These are phyloP conservation scores for Zasmidium cellare DNA, from an alignment of 2,329 filamentous ascomycete species.

Conservation along the genomic window DNA sequence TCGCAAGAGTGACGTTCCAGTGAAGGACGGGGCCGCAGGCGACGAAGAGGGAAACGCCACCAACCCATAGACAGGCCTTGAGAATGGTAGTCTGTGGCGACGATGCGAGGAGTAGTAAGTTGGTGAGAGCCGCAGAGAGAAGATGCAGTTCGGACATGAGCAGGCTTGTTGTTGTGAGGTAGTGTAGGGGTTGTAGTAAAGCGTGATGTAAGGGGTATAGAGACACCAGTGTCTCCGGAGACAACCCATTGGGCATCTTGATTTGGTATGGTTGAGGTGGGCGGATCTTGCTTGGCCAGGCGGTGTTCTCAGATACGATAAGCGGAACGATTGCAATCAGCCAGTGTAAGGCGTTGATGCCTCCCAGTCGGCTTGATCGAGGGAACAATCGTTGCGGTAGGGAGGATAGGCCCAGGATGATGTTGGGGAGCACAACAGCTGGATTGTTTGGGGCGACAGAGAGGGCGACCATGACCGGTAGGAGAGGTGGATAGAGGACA, in stretches of 20 bases:
- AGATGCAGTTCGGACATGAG: constrained; percentile 85
- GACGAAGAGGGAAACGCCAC: constrained; percentile 75
- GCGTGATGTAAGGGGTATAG: constrained; percentile 84
- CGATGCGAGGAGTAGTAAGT: constrained; percentile 72
- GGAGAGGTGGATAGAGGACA: constrained; percentile 77
- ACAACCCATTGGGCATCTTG: constrained; percentile 23
- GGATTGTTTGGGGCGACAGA: constrained; percentile 66
- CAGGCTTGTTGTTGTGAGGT: constrained; percentile 85
- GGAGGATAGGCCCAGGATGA: constrained; percentile 77
- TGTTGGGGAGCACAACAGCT: constrained; percentile 69
- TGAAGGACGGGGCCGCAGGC: constrained; percentile 71
- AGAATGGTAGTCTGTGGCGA: constrained; percentile 57
- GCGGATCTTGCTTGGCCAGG: constrained; percentile 35
- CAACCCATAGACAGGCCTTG: constrained; percentile 47
- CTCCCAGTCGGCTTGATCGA: constrained; percentile 55
- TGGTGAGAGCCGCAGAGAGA: constrained; percentile 78
- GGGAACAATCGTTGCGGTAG: constrained; percentile 74
- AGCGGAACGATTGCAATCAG: constrained; percentile 70
- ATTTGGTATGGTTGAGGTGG: constrained; percentile 19
- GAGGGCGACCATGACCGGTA: constrained; percentile 75
- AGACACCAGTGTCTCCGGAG: constrained; percentile 61
- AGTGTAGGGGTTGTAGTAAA: constrained; percentile 70
- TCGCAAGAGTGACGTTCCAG: constrained; percentile 82
- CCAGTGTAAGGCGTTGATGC: constrained; percentile 76
- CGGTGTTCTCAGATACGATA: constrained; percentile 50